These are phyloP conservation scores for Isatis tinctoria DNA, from an alignment of 345 rosid species.

Conservation along the genomic window DNA sequence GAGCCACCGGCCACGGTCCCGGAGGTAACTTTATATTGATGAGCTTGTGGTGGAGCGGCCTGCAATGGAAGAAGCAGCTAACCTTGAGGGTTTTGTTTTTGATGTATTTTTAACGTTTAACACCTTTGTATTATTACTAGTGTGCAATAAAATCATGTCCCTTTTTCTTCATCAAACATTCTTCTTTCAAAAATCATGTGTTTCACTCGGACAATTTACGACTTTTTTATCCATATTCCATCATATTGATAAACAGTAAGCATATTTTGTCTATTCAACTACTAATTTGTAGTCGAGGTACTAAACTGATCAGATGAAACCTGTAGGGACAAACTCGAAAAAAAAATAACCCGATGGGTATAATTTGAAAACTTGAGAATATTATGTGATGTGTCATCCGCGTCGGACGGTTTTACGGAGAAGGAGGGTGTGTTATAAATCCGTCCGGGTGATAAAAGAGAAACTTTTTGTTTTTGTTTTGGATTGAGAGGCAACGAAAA, in stretches of 20 bases:
- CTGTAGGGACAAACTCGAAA: background rate
- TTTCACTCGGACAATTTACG: background rate
- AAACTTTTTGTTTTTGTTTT: background rate
- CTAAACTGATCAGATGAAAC: conserved; percentile 1
- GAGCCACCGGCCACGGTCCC: background rate
- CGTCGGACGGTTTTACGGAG: background rate
- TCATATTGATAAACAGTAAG: background rate
- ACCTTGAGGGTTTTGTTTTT: background rate
- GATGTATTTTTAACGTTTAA: background rate
- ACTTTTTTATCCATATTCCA: background rate
- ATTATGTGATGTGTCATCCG: background rate
- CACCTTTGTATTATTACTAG: conserved; percentile 12
- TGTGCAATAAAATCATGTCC: conserved; percentile 11
- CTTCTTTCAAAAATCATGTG: background rate
- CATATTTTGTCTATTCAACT: background rate
- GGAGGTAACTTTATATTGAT: background rate
- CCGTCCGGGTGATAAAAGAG: background rate
- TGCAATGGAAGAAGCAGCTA: conserved; percentile 14
- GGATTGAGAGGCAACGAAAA: background rate
- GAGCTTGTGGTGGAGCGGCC: conserved; percentile 8
- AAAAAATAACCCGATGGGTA: background rate
- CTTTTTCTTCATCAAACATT: conserved; percentile 10
- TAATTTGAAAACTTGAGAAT: background rate
- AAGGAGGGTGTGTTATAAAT: background rate
- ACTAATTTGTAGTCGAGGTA: background rate